phyloP scores from a whole-genome alignment of 768 basidiomycete genomes.

The Sarcodon sp. region DNA sequence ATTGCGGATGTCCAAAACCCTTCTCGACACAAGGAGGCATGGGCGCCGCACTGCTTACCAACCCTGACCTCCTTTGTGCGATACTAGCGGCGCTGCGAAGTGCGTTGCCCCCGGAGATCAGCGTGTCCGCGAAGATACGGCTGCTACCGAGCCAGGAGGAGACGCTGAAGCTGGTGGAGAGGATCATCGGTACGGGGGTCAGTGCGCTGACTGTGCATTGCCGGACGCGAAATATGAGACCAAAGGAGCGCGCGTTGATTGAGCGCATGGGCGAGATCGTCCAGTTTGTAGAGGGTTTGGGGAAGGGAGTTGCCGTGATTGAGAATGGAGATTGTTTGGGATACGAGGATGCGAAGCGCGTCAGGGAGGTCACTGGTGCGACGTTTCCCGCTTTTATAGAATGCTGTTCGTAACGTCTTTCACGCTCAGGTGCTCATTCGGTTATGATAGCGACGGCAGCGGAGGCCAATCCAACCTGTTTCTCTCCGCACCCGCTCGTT shows the following conservation, averaged over 20 bases:
- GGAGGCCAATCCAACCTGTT: slow-evolving; percentile 86
- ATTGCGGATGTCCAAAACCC: slow-evolving; percentile 95
- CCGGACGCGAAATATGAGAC: slow-evolving; percentile 85
- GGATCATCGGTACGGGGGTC: slow-evolving; percentile 80
- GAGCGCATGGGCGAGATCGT: slow-evolving; percentile 77
- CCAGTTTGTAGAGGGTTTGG: slow-evolving; percentile 64
- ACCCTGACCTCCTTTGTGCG: slow-evolving; percentile 81
- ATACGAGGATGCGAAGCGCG: slow-evolving; percentile 64
- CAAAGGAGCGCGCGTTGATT: slow-evolving; percentile 65
- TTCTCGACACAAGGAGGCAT: slow-evolving; percentile 92
- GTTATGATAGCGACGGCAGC: slow-evolving; percentile 97
- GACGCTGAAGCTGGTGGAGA: slow-evolving; percentile 80
- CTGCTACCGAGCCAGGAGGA: slow-evolving; percentile 78
- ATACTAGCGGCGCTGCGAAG: slow-evolving; percentile 73
- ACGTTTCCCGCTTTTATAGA: background rate
- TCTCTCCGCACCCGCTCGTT: slow-evolving; percentile 51
- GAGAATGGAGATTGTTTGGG: slow-evolving; percentile 90
- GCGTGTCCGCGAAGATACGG: slow-evolving; percentile 91
- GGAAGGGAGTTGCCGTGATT: slow-evolving; percentile 73
- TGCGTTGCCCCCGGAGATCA: slow-evolving; percentile 63
- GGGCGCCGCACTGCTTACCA: slow-evolving; percentile 91
- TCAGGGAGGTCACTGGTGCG: slow-evolving; percentile 65
- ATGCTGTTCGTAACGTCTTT: background rate
- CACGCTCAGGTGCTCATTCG: slow-evolving; percentile 56
- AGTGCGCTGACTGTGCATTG: slow-evolving; percentile 90